These are phyloP conservation scores for Barnettozyma populi DNA, from an alignment of 805 yeast species.

Conservation along the genomic window DNA sequence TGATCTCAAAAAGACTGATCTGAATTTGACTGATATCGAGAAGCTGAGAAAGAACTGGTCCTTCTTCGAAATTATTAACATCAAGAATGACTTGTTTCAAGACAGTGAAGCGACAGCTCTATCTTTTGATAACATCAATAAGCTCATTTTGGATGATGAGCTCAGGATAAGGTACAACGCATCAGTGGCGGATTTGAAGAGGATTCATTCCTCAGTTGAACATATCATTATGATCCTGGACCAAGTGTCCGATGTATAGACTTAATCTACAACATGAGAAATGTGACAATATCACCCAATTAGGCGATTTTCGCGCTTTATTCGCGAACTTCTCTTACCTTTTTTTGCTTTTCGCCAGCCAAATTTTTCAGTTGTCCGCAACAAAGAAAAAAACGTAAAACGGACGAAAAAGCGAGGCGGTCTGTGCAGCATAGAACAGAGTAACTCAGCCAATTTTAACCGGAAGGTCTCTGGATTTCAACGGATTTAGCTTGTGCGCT, in stretches of 20 bases:
- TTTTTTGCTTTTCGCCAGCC: neutral
- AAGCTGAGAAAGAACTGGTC: constrained; percentile 33
- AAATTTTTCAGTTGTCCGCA: neutral
- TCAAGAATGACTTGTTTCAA: constrained; percentile 14
- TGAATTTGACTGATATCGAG: constrained; percentile 26
- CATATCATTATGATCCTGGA: constrained; percentile 6
- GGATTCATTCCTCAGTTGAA: neutral
- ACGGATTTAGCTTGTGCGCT: neutral
- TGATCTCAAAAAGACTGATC: constrained; percentile 24
- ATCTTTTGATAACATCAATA: constrained; percentile 11
- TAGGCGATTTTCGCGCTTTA: neutral
- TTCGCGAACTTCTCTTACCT: neutral
- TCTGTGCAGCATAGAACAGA: neutral
- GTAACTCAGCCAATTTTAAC: neutral
- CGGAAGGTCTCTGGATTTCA: neutral
- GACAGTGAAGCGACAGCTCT: constrained; percentile 8
- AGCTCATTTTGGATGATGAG: constrained; percentile 20
- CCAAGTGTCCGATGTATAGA: constrained; percentile 3
- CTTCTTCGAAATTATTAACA: constrained; percentile 32
- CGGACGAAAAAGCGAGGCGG: constrained; percentile 3
- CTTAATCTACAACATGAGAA: too few species aligned
- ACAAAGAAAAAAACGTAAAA: constrained; percentile 1
- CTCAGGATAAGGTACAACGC: constrained; percentile 11
- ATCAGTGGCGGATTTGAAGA: constrained; percentile 10
- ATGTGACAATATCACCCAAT: neutral